Evolutionary conservation across 495 filamentous ascomycete species (phyloP), one percentile per base, ranked within the genome.

Genomic region (Tetracladium marchalianum): DNA sequence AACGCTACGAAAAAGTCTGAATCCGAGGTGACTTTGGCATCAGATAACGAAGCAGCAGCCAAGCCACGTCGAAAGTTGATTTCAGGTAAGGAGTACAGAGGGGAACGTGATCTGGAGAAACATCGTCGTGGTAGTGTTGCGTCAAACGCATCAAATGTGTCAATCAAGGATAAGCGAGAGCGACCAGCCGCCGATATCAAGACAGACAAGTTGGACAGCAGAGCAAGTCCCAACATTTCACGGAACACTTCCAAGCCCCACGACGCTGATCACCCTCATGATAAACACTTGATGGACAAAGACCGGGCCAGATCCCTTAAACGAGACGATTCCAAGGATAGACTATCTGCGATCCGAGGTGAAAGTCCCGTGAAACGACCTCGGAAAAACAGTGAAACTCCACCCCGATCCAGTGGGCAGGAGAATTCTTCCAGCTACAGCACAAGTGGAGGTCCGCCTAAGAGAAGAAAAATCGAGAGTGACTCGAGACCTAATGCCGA

Each of bases 11-110:
- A 49, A 31, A 50, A 40, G 36, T 58, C 67, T 10, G 73, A 77
- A 37, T 65, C 66, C 5, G 77, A 79, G 35, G 37, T 61, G 34
- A 63, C 63, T 13, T 56, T 62, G 32, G 59, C 56, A 6, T 71
- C 73, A 8, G 76, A 74, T 17, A 73, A 73, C 39, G 70, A 68
- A 1, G 75, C 78, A 37, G 51, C 67, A 8, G 47, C 63, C 16
- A 82, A 80, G 45, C 78, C 77, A 11, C 63, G 75, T 37, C 67
- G 76, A 4, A 80, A 78, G 54, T 62, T 82, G 31, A 65, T 82
- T 16, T 80, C 78, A 11, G 72, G 75, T 4, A 71, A 71, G 46
- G 77, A 78, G 31, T 55, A 78, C 16, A 75, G 76, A 50, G 71
- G 67, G 1, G 71, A 77, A 44, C 66, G 70, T 34, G 71, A 76